Evolutionary conservation across 2,329 filamentous ascomycete species (phyloP), one percentile per base, ranked within the genome.

Genomic region (Nemania diffusa): DNA sequence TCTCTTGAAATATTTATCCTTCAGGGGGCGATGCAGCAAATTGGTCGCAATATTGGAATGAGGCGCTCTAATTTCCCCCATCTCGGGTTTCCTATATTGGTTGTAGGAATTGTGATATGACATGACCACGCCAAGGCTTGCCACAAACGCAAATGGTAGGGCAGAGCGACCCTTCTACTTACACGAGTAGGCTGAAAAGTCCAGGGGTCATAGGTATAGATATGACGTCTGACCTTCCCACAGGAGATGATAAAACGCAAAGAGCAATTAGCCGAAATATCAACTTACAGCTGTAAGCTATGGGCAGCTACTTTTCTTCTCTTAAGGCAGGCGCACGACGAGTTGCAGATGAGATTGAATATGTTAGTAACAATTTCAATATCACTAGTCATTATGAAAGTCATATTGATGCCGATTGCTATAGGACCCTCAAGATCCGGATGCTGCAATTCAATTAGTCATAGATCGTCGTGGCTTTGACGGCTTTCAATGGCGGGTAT

Each of bases 401-500:
- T 2, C 15, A 6, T 57, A 57, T 60, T 52, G 11, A 57, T 20
- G 13, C 11, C 6, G 13, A 27, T 52, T 24, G 20, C 27, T 34
- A 53, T 62, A 73, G 71, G 70, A 73, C 37, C 66, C 71, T 27
- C 64, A 71, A 29, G 67, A 72, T 62, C 71, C 70, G 8, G 72
- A 74, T 60, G 63, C 66, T 24, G 70, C 72, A 20, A 71, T 73
- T 7, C 65, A 71, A 55, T 65, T 69, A 1, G 71, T 74, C 53
- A 70, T 74, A 42, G 72, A 74, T 42, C 63, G 69, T 29, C 69
- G 68, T 8, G 70, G 71, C 7, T 58, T 72, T 22, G 71, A 74
- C 40, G 70, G 67, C 40, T 72, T 74, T 26, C 69, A 73, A 61
- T 74, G 71, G 70, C 69, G 69, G 37, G 70, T 74, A 20, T 74